Percentiles rank a stretch among this genome's conserved stretches.
phyloP scores from a whole-genome alignment of 768 basidiomycete species.

The Trametes coccinea region DNA sequence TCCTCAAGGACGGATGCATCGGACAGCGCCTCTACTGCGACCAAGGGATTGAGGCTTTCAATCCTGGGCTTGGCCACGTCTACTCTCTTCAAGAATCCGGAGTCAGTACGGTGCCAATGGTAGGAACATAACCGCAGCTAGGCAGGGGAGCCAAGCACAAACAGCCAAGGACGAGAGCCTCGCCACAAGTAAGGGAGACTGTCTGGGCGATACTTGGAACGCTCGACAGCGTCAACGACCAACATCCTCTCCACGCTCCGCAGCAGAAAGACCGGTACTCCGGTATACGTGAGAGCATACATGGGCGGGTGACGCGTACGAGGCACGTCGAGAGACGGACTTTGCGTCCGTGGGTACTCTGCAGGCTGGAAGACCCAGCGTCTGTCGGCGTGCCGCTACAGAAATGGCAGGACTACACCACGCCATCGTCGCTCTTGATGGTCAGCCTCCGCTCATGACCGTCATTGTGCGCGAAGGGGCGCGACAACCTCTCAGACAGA shows the following conservation, averaged over 20 bases:
- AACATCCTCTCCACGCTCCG: constrained; percentile 10
- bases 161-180: background rate
- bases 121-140: background rate
- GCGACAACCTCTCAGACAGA: background rate
- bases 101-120: background rate
- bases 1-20: constrained; percentile 48
- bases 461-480: background rate
- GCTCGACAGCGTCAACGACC: background rate
- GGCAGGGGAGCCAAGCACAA: background rate
- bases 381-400: constrained; percentile 2
- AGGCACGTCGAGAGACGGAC: constrained; percentile 10
- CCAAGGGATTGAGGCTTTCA: constrained; percentile 90
- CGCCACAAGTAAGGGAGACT: background rate
- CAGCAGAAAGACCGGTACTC: constrained; percentile 1
- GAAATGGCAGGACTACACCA: constrained; percentile 10
- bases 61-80: constrained; percentile 84
- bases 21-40: constrained; percentile 71
- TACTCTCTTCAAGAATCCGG: constrained; percentile 59
- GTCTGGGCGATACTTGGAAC: background rate
- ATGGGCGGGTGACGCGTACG: background rate
- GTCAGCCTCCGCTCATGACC: background rate
- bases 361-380: background rate
- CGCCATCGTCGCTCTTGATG: constrained; percentile 1
- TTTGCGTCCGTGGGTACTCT: constrained; percentile 13
- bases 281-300: constrained; percentile 16